Evolutionary conservation across 768 basidiomycete species (phyloP).

Genomic region (Hypholoma fasciculare): DNA sequence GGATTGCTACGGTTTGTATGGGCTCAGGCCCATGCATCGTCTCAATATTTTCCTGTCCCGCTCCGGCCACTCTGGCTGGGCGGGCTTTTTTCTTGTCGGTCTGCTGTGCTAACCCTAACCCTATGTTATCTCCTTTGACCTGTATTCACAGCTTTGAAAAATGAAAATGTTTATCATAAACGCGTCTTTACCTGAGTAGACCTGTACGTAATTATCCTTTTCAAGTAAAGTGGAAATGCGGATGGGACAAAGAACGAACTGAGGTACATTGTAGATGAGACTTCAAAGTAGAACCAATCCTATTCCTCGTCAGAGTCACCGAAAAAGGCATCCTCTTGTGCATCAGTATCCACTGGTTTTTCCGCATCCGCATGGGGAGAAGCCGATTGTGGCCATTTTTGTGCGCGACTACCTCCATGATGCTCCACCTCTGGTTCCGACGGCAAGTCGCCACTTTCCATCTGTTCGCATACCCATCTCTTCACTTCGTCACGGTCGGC

Average conservation of each 20-base stretch:
- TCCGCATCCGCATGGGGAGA: background rate
- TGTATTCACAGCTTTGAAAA: too few relatives aligned
- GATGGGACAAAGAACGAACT: too few relatives aligned
- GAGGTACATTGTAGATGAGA: too few relatives aligned
- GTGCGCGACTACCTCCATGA: constrained; percentile 7
- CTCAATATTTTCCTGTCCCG: constrained; percentile 56
- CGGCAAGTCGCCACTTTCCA: constrained; percentile 60
- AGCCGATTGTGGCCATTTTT: constrained; percentile 15
- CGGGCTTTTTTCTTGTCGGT: constrained; percentile 32
- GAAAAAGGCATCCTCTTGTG: constrained; percentile 40
- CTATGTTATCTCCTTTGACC: constrained; percentile 8
- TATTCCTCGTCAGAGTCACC: constrained; percentile 34
- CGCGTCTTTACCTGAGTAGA: too few relatives aligned
- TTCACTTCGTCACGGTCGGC: constrained; percentile 59
- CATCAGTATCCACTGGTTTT: constrained; percentile 13
- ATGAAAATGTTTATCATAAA: too few relatives aligned
- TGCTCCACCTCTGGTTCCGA: constrained; percentile 56
- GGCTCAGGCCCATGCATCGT: constrained; percentile 72
- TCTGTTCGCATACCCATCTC: constrained; percentile 54
- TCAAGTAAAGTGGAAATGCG: too few relatives aligned
- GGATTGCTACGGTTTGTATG: constrained; percentile 43
- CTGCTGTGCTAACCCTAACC: constrained; percentile 42
- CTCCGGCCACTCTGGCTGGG: constrained; percentile 8
- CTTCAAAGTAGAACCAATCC: too few relatives aligned
- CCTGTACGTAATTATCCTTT: too few relatives aligned